Base-by-base conservation (phyloP, 2,329 filamentous ascomycete species). In the Elsinoe perseae region DNA sequence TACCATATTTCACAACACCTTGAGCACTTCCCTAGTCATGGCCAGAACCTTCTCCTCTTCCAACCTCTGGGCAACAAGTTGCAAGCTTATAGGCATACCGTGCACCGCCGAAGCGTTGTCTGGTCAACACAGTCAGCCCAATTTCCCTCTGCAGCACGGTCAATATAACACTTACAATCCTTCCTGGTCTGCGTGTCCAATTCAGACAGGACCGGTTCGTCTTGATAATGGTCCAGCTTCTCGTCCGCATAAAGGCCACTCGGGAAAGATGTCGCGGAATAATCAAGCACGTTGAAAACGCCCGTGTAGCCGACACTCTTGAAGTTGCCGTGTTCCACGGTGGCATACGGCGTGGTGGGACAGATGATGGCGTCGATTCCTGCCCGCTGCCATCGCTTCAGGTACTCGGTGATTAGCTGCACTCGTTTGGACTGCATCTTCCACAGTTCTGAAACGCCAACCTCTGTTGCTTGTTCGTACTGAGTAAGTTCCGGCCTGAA, bases 251-350 rank as follows among this genome's bases (percentile, higher is more conserved):
- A 57, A 0, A 74, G 55, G 0, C 73, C 74, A 8, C 65, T 68
- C 1, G 75, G 75, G 56, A 77, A 77, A 0, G 72, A 75, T 2
- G 72, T 68, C 0, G 72, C 68, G 38, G 71, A 68, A 58, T 77
- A 78, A 58, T 77, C 75, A 3, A 77, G 64, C 4, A 77, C 67
- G 50, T 78, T 78, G 58, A 69, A 77, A 0, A 77, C 72, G n/a
- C 65, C 63, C 2, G 72, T 74, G 46, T 74, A 74, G 1, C 73
- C 73, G 10, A 77, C 72, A 58, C 74, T 69, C 58, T 70, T 71
- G 63, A 76, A 75, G 3, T 72, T 66, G 1, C 72, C 72, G 58
- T 74, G 65, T 56, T 71, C 67, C 1, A 73, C 69, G 18, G 67
- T 68, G 0, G 73, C 67, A 57, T 73, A 77, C 0, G 75, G 74